Evolutionary conservation across 2,329 filamentous ascomycete genomes (phyloP), one percentile per base, ranked within the genome.

Genomic region (Pseudogymnoascus sp.): DNA sequence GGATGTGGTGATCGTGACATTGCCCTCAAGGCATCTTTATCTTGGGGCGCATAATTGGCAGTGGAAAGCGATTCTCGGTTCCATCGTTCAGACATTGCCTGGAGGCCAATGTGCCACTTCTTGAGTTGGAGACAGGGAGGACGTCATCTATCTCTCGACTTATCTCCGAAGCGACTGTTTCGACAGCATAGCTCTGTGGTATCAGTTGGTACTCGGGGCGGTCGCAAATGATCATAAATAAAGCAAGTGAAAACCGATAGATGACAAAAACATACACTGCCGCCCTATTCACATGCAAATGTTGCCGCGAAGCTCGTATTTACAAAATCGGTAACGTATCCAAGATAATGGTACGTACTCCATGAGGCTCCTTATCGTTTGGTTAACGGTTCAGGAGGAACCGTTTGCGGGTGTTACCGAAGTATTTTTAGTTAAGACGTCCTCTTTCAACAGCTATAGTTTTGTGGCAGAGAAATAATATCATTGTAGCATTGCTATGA

Each of bases 1-100:
- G 86, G 86, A 70, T 89, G 84, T 54, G 87, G 86, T 43, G 85
- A 86, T 67, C 86, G 82, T 14, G 70, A 70, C 6, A 72, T 57
- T 30, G 62, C 58, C 60, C 69, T 65, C 9, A 64, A 37, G 35
- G 65, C 65, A 61, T 66, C 61, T 61, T 67, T 65, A 66, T 66
- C 61, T 47, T 64, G 61, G 20, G 59, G 66, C 63, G 66, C 62
- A 37, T 64, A 61, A 60, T 66, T 64, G 57, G 63, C 4, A 58
- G 25, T 20, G 22, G 47, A 32, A 54, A 54, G 47, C 47, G 16
- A 54, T 54, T 54, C 47, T 34, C 47, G 47, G 32, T 54, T 54
- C 47, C 47, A 54, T 54, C 47, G 47, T 34, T 54, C 47, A 54
- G 47, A 34, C 47, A 54, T 54, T 18, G 47, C 47, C 47, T 32